Conservation (phyloP, 768 basidiomycete genomes). For the Lentinula sp. region DNA sequence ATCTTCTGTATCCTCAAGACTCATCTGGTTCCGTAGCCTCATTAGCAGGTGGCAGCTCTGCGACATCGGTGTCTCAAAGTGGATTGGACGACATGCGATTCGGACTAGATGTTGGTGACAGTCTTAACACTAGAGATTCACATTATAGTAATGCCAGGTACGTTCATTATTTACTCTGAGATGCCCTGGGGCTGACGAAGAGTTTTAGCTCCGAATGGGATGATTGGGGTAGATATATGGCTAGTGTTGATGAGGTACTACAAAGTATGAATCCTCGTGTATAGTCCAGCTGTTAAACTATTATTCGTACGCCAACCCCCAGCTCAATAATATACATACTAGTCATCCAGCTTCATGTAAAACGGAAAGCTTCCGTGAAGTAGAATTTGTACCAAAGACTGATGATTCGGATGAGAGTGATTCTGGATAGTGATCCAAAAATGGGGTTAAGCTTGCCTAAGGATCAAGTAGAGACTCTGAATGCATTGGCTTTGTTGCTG, state of each 20-base stretch:
- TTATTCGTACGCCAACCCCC: no score
- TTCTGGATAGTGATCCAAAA: no score
- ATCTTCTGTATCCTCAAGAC: not conserved
- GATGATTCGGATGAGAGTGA: no score
- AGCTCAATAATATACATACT: no score
- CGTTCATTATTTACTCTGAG: not conserved
- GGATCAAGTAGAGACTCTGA: no score
- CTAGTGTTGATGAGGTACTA: slow-evolving; percentile 1
- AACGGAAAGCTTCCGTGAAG: no score
- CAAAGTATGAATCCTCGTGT: not conserved
- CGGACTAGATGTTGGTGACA: not conserved
- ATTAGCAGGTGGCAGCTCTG: not conserved
- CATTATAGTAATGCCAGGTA: not conserved
- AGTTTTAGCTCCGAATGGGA: not conserved
- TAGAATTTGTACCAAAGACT: no score
- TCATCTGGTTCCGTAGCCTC: not conserved
- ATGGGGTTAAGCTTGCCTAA: no score
- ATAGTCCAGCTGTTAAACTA: not conserved
- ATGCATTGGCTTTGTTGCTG: no score
- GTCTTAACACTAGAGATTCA: not conserved
- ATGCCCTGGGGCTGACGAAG: not conserved
- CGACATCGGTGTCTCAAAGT: not conserved
- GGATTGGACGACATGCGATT: not conserved
- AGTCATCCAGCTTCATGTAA: no score
- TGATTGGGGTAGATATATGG: slow-evolving; percentile 6